Evolutionary conservation across 345 rosid species (phyloP).

Genomic region (Corchorus capsularis): DNA sequence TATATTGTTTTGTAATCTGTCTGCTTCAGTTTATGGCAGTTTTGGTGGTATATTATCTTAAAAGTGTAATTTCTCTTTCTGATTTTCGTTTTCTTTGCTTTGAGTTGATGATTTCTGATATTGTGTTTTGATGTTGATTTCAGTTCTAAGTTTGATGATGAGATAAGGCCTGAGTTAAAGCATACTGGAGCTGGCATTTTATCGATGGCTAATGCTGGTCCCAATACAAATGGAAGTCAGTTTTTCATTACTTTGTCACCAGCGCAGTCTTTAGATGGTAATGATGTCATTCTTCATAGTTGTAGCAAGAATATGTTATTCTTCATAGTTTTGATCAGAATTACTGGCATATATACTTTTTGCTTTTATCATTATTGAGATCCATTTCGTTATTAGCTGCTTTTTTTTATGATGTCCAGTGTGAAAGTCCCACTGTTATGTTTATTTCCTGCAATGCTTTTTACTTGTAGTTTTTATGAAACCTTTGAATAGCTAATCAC

Average conservation of each 20-base stretch:
- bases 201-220: conserved; percentile 99
- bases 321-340: not conserved
- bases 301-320: conserved; percentile 19
- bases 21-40: not conserved
- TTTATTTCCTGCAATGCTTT: conserved; percentile 4
- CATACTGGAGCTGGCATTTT: conserved; percentile 94
- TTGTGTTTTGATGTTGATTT: not conserved
- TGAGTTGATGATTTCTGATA: not conserved
- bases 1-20: not conserved
- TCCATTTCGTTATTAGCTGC: not conserved
- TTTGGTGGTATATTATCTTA: not conserved
- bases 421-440: not conserved
- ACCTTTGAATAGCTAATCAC: not conserved
- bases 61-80: not conserved
- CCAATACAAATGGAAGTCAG: conserved; percentile 89
- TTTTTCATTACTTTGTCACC: conserved; percentile 93
- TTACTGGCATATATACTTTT: not conserved
- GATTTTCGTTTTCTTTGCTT: not conserved
- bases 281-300: conserved; percentile 1
- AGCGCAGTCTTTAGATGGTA: conserved; percentile 85
- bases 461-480: not conserved
- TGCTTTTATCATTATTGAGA: not conserved
- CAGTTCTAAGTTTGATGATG: conserved; percentile 86
- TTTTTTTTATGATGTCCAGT: not conserved
- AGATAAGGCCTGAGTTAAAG: conserved; percentile 78